These are phyloP conservation scores for Neurospora sp. DNA, from an alignment of 495 filamentous ascomycete species.

Conservation along the genomic window DNA sequence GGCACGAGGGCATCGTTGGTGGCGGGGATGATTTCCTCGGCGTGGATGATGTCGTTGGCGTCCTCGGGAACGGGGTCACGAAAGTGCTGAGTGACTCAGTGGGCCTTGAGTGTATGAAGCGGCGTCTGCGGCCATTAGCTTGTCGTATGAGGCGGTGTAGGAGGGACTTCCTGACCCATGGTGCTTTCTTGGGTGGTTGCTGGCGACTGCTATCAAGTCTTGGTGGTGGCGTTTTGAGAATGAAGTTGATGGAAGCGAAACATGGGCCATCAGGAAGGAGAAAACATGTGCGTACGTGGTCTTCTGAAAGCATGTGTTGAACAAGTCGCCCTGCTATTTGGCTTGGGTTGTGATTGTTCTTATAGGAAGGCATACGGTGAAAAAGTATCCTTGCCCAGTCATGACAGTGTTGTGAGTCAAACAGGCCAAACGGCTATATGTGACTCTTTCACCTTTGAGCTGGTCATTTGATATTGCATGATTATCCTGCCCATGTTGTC, in stretches of 20 bases:
- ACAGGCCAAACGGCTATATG: not conserved
- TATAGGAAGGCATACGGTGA: not conserved
- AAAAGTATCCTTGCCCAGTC: too few relatives aligned
- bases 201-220: not conserved
- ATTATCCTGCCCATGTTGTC: not conserved
- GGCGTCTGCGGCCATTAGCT: too few relatives aligned
- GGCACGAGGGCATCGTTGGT: too few relatives aligned
- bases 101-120: too few relatives aligned
- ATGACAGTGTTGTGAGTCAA: not conserved
- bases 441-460: not conserved
- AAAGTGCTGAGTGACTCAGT: too few relatives aligned
- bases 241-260: not conserved
- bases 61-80: too few relatives aligned
- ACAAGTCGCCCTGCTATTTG: not conserved
- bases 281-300: not conserved
- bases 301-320: not conserved
- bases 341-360: not conserved
- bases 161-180: too few relatives aligned
- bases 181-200: too few relatives aligned
- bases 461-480: not conserved
- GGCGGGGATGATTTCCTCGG: too few relatives aligned
- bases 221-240: not conserved
- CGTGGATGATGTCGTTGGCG: too few relatives aligned
- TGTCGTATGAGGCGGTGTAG: too few relatives aligned
- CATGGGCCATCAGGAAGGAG: not conserved